These are phyloP conservation scores for Malbranchea zuffiana DNA, from an alignment of 2,329 filamentous ascomycete species.

Conservation along the genomic window DNA sequence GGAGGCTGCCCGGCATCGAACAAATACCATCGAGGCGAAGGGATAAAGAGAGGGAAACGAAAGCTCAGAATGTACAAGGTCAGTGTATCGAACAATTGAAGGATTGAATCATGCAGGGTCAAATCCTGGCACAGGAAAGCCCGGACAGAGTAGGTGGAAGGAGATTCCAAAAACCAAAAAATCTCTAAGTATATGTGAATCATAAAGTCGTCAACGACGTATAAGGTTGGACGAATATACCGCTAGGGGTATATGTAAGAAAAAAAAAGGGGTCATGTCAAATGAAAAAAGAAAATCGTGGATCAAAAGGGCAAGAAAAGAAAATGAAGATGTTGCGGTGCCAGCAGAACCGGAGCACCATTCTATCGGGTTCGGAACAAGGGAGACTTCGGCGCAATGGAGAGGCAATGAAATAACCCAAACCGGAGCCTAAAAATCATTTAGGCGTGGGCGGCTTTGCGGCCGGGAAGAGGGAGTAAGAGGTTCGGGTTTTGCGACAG, in stretches of 20 bases:
- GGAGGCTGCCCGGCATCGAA: no score
- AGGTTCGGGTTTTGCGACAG: conserved; percentile 31
- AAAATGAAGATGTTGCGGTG: background rate
- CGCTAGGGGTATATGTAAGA: conserved; percentile 1
- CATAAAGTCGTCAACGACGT: conserved; percentile 13
- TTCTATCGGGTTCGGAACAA: no score
- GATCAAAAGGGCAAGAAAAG: background rate
- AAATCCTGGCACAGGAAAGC: background rate
- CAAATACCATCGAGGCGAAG: no score
- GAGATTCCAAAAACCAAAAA: conserved; percentile 8
- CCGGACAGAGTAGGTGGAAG: conserved; percentile 3
- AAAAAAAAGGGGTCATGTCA: conserved; percentile 6
- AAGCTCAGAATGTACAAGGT: conserved; percentile 2
- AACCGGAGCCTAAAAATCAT: background rate
- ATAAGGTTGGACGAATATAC: conserved; percentile 2
- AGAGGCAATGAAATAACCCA: conserved; percentile 2
- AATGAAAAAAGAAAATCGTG: conserved; percentile 8
- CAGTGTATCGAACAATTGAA: background rate
- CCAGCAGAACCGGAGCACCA: background rate
- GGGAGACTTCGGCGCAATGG: conserved; percentile 4
- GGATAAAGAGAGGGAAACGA: conserved; percentile 3
- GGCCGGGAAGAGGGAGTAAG: conserved; percentile 36
- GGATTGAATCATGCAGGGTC: background rate
- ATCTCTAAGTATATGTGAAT: conserved; percentile 9
- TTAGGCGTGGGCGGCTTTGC: conserved; percentile 14